Evolutionary conservation across 345 rosid species (phyloP).

Genomic region (Streptanthus diversifolius): DNA sequence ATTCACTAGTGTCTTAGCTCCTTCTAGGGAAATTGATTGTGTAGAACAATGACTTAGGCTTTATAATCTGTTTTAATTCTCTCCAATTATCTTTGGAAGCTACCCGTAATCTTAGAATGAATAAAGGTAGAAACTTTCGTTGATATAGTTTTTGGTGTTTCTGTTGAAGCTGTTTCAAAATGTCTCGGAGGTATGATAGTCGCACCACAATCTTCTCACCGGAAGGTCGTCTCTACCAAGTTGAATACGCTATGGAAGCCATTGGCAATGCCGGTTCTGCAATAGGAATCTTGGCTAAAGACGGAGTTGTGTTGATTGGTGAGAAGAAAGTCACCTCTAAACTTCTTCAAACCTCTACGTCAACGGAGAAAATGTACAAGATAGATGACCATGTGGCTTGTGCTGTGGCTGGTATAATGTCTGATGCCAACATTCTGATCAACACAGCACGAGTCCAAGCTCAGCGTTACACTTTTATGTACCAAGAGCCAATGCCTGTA

Average conservation of each 20-base stretch:
- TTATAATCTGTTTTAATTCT: not conserved
- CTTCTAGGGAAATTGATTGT: not conserved
- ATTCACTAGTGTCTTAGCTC: not conserved
- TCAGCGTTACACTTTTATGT: slow-evolving; percentile 72
- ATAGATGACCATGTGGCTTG: slow-evolving; percentile 90
- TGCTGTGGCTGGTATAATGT: slow-evolving; percentile 93
- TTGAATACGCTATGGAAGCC: slow-evolving; percentile 98
- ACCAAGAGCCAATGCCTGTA: slow-evolving; percentile 91
- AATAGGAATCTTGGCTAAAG: slow-evolving; percentile 75
- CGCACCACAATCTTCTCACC: slow-evolving; percentile 96
- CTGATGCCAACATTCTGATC: slow-evolving; percentile 90
- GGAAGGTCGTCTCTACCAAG: slow-evolving; percentile 96
- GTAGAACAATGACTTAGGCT: not conserved
- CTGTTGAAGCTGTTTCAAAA: slow-evolving; percentile 19
- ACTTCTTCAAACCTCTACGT: slow-evolving; percentile 81
- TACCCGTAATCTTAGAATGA: not conserved
- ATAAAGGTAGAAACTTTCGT: not conserved
- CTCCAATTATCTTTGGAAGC: not conserved
- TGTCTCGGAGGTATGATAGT: slow-evolving; percentile 97
- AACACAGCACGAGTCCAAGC: slow-evolving; percentile 90
- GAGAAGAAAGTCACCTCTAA: slow-evolving; percentile 96
- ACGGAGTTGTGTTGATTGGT: slow-evolving; percentile 80
- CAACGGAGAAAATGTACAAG: slow-evolving; percentile 94
- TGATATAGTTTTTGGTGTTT: not conserved
- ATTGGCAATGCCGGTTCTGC: slow-evolving; percentile 93